Base-by-base conservation (phyloP, 2,329 filamentous ascomycete genomes). In the Xenosphaeropsis pyriputrescens region DNA sequence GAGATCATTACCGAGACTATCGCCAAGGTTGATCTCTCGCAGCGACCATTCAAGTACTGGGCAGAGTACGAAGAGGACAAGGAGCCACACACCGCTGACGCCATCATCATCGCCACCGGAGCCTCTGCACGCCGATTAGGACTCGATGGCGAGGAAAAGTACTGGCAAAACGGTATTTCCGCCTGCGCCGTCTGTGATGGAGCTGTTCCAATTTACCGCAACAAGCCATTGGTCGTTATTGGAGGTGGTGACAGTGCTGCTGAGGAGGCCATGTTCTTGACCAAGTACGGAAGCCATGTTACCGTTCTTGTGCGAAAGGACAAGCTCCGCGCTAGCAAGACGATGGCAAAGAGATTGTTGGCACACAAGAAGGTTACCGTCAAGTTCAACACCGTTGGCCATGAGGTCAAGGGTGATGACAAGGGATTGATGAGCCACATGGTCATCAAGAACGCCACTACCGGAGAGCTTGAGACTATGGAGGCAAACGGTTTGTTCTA, bases 131-230 rank as follows among this genome's bases (percentile, higher is more conserved):
- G 84, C 47, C 75, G 93, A 45, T 66, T 98, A 39, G 67, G 80
- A 57, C 73, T 98, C 34, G 67, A 77, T 11, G 93, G 91, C 39
- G 91, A 98, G 67, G 83, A 93, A 39, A 83, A 79, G 59, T 98
- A 86, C 73, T 98, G 93, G 93, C 88, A 94, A 58, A 91, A 83
- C 58, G 91, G 91, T 49, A 85, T 98, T 56, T 91, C 82, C 37
- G 91, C 91, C 36, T 98, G 91, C 62, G 91, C 91, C 26, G 91
- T 98, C 35, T 98, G 91, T 63, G 91, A 98, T 56, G 91, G 91
- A 46, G 91, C 88, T 36, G 80, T 96, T 34, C 91, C 91, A 43
- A 95, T 98, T 60, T 98, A 94, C 78, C 75, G 89, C 51, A 85
- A 95, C 62, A 93, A 94, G 71, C 89, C 83, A 7, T 70, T 98